Evolutionary conservation across 2,329 filamentous ascomycete genomes (phyloP), one percentile per base, ranked within the genome.

Genomic region (Talaromyces atroroseus): DNA sequence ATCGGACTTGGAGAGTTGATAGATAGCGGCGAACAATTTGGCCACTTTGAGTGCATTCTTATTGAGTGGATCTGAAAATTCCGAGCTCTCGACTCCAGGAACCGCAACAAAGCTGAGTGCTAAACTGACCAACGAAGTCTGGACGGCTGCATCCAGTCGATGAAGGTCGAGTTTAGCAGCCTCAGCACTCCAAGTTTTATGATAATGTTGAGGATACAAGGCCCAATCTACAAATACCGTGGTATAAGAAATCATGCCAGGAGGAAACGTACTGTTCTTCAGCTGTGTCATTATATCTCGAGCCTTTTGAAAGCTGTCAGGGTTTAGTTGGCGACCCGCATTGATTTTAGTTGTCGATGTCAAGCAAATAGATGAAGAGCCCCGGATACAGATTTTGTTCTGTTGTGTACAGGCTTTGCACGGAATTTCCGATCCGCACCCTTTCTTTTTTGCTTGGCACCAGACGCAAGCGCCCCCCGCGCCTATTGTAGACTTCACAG

Each of bases 361-460:
- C 16, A 68, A 40, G 51, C 56, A 61, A 26, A 67, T 44, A 18
- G 62, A 52, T 23, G 58, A 53, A 44, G 18, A 44, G 12, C 52
- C 50, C 47, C 68, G 63, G 56, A 68, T 55, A 56, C 68, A 70
- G 12, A 58, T 46, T 20, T 54, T 54, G 2, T 26, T n/a, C 14
- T 56, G 57, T 14, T 45, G 44, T 16, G n/a, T 32, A 55, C 68
- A 69, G 2, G 47, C 36, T 7, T 46, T 20, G 24, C 68, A 71
- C 12, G 63, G 59, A 20, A 52, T 51, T 7, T 47, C 40, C 6
- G 58, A 44, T 12, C 57, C 61, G 48, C 68, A 71, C 29, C 53
- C 58, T 36, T 69, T 69, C 59, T 65, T 68, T 8, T 57, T 64
- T n/a, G 61, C 60, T 51, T 60, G 61, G 49, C 68, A 71, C 50